These are phyloP conservation scores for Pseudopithomyces maydicus DNA, from an alignment of 2,329 filamentous ascomycete species.

Conservation along the genomic window DNA sequence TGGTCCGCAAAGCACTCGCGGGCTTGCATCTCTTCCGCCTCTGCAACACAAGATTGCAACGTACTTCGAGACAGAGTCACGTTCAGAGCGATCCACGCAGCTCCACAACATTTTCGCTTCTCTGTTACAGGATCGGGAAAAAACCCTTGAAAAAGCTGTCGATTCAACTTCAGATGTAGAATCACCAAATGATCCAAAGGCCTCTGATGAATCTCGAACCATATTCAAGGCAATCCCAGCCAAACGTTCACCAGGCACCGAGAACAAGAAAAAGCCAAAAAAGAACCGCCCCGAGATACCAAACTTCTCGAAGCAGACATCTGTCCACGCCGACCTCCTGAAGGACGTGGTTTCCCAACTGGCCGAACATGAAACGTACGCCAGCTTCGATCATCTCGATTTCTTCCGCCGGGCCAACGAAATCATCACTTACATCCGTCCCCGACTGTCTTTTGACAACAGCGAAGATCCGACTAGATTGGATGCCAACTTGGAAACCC, in stretches of 20 bases:
- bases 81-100: constrained; percentile 16
- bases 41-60: constrained; percentile 16
- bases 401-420: constrained; percentile 22
- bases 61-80: constrained; percentile 12
- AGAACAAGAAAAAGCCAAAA: constrained; percentile 8
- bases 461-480: constrained; percentile 6
- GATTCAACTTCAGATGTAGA: neutral
- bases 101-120: constrained; percentile 24
- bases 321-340: constrained; percentile 11
- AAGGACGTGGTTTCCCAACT: constrained; percentile 10
- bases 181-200: neutral
- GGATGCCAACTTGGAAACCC: constrained; percentile 6
- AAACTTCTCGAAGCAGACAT: constrained; percentile 8
- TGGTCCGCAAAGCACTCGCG: too few species aligned
- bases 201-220: constrained; percentile 4
- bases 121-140: constrained; percentile 2
- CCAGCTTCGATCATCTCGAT: constrained; percentile 25
- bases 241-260: neutral
- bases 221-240: constrained; percentile 9
- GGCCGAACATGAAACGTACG: constrained; percentile 18
- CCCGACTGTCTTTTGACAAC: constrained; percentile 14
- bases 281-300: constrained; percentile 7
- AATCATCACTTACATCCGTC: constrained; percentile 13
- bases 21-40: constrained; percentile 10
- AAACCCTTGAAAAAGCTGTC: neutral